Evolutionary conservation across 202 grass and related monocot species (phyloP).

Genomic region (Alloteropsis angusta): DNA sequence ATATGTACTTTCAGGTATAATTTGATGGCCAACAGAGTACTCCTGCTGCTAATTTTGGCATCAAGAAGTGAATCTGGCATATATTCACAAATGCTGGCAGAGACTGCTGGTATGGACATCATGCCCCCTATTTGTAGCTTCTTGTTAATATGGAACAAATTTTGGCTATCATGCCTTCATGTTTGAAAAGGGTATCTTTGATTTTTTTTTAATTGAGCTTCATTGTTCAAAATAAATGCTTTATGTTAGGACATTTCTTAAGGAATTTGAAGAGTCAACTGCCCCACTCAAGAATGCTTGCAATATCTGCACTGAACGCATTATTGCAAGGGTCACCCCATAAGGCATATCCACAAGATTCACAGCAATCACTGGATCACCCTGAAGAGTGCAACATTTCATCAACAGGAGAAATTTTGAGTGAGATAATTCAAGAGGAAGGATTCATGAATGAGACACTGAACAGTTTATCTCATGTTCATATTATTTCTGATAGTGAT

Average conservation of each 20-base stretch:
- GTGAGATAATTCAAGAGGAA: slow-evolving; percentile 63
- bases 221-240: slow-evolving; percentile 4
- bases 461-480: slow-evolving; percentile 75
- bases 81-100: slow-evolving; percentile 58
- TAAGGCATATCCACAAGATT: slow-evolving; percentile 32
- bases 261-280: slow-evolving; percentile 92
- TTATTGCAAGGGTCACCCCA: slow-evolving; percentile 65
- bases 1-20: slow-evolving; percentile 63
- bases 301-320: slow-evolving; percentile 93
- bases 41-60: slow-evolving; percentile 81
- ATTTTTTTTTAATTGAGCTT: neutral
- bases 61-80: slow-evolving; percentile 68
- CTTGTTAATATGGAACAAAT: neutral
- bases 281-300: slow-evolving; percentile 93
- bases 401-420: slow-evolving; percentile 52
- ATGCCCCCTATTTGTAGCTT: slow-evolving; percentile 14
- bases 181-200: slow-evolving; percentile 9
- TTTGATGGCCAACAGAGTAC: slow-evolving; percentile 95
- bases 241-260: slow-evolving; percentile 83
- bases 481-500: slow-evolving; percentile 78
- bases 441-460: slow-evolving; percentile 68
- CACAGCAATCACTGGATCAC: slow-evolving; percentile 21
- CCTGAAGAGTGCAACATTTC: slow-evolving; percentile 26
- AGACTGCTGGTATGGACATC: slow-evolving; percentile 63
- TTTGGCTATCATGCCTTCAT: neutral